Percentiles rank a stretch among this genome's conserved stretches.
Conservation (phyloP, 2,329 filamentous ascomycete genomes). For the Cercospora zeina region DNA sequence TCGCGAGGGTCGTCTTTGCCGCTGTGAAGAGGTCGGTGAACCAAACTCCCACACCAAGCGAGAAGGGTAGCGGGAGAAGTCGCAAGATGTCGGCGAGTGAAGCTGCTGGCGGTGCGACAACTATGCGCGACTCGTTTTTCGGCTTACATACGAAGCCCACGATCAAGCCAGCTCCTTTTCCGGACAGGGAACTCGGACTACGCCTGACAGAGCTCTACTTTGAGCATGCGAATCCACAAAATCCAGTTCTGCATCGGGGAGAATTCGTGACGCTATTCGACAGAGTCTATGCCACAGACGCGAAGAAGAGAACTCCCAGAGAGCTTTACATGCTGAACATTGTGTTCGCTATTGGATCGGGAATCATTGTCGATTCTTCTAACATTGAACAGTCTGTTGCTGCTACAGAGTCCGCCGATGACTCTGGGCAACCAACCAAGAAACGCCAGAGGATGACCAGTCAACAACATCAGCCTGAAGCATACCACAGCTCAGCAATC, state of each 20-base stretch:
- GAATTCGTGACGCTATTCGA: conserved; percentile 91
- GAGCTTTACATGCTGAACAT: conserved; percentile 96
- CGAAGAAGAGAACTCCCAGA: conserved; percentile 67
- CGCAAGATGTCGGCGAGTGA: conserved; percentile 56
- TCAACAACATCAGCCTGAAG: conserved; percentile 72
- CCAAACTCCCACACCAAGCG: conserved; percentile 57
- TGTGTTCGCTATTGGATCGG: conserved; percentile 92
- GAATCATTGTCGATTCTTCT: conserved; percentile 73
- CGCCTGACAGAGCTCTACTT: conserved; percentile 83
- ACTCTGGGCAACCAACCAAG: conserved; percentile 36
- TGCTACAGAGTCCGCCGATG: conserved; percentile 37
- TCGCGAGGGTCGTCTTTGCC: conserved; percentile 89
- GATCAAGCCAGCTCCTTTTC: conserved; percentile 82
- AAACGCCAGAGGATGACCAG: conserved; percentile 55
- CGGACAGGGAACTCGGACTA: conserved; percentile 70
- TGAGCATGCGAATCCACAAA: conserved; percentile 93
- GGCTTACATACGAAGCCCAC: conserved; percentile 89
- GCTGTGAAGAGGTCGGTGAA: conserved; percentile 78
- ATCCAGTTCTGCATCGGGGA: conserved; percentile 82
- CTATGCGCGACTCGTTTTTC: conserved; percentile 95
- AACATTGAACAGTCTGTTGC: conserved; percentile 34
- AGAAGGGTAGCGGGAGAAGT: conserved; percentile 57
- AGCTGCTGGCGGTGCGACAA: conserved; percentile 63
- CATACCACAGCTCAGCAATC: conserved; percentile 94
- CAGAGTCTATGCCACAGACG: conserved; percentile 70